Evolutionary conservation across 805 yeast genomes (phyloP).

Genomic region (Lipomyces japonicus): DNA sequence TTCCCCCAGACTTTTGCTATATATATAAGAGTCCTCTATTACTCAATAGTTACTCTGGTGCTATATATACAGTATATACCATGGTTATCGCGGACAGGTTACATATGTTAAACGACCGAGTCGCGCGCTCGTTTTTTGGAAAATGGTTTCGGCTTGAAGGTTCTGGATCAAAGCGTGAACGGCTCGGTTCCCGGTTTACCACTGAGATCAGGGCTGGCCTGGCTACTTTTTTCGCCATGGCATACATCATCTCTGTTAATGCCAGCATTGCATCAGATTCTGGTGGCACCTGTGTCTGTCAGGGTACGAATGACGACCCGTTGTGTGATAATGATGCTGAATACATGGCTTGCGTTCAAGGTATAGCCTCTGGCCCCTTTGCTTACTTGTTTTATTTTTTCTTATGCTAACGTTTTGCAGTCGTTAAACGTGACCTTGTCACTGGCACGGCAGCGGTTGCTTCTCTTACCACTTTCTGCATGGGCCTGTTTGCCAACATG

Average conservation of each 20-base stretch:
- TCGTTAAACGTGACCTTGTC: slow-evolving; percentile 27
- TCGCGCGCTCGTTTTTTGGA: slow-evolving; percentile 27
- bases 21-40: no score
- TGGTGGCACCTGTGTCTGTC: slow-evolving; percentile 30
- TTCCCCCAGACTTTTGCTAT: no score
- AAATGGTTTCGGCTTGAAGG: slow-evolving; percentile 29
- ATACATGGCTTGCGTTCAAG: slow-evolving; percentile 23
- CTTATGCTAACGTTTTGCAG: not conserved
- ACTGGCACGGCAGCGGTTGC: slow-evolving; percentile 31
- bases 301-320: slow-evolving; percentile 23
- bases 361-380: not conserved
- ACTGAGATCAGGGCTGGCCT: slow-evolving; percentile 31
- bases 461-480: slow-evolving; percentile 27
- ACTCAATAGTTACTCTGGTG: no score
- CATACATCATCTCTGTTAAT: slow-evolving; percentile 30
- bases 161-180: slow-evolving; percentile 28
- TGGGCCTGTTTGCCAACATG: slow-evolving; percentile 31
- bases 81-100: slow-evolving; percentile 12
- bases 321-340: slow-evolving; percentile 23
- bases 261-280: slow-evolving; percentile 27
- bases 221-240: slow-evolving; percentile 31
- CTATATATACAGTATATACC: no score
- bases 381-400: not conserved
- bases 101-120: slow-evolving; percentile 20
- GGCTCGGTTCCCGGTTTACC: slow-evolving; percentile 27